These are phyloP conservation scores for Knufia fluminis DNA, from an alignment of 2,329 filamentous ascomycete species.

Conservation along the genomic window DNA sequence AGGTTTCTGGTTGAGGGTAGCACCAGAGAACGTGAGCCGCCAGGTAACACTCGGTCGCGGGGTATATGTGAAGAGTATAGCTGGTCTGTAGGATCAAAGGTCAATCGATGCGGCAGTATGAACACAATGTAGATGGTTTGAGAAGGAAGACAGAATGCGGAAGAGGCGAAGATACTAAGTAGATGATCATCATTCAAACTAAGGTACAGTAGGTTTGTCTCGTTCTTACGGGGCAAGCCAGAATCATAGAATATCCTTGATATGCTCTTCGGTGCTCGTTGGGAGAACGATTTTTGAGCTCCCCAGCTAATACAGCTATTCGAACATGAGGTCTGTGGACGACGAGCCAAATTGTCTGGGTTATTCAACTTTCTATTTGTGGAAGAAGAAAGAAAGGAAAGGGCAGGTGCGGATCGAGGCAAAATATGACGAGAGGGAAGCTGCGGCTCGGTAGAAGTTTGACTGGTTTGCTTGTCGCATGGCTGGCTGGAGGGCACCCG, in stretches of 20 bases:
- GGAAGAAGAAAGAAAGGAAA: slow-evolving; percentile 31
- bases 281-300: slow-evolving; percentile 38
- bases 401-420: slow-evolving; percentile 9
- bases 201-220: slow-evolving; percentile 30
- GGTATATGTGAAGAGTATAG: too few relatives aligned
- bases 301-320: slow-evolving; percentile 49
- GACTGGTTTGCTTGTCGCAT: neutral
- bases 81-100: neutral
- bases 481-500: neutral
- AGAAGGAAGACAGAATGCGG: neutral
- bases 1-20: too few relatives aligned
- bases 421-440: neutral
- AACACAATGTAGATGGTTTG: neutral
- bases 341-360: slow-evolving; percentile 53
- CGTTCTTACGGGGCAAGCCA: slow-evolving; percentile 41
- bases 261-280: slow-evolving; percentile 42
- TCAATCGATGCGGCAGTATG: neutral
- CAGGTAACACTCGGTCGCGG: too few relatives aligned
- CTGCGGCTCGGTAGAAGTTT: neutral
- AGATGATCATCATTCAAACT: slow-evolving; percentile 2
- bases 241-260: slow-evolving; percentile 35
- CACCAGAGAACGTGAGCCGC: too few relatives aligned
- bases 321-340: slow-evolving; percentile 41
- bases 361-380: slow-evolving; percentile 46
- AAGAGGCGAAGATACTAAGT: neutral